Evolutionary conservation across 306 rosid species (phyloP), one percentile per base, ranked within the genome.

Genomic region (Canavalia ensiformis): DNA sequence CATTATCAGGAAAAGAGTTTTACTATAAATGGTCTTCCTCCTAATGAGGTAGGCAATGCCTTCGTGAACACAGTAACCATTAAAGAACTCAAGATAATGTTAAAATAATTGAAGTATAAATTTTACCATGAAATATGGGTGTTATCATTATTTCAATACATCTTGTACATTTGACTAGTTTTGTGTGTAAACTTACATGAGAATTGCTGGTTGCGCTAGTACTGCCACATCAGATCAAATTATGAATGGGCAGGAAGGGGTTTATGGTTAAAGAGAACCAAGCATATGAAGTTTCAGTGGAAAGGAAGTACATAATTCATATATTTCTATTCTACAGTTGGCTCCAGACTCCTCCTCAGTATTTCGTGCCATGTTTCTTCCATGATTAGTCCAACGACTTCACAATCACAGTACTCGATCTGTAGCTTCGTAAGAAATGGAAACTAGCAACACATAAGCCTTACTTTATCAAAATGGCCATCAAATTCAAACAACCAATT

Each of bases 391-490:
- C 33, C 60, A 18, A 33, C 2, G 63, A 57, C 60, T 55, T 18
- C 8, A 18, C 30, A 54, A 54, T 54, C 30, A 54, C 8, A 54
- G 6, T 54, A n/a, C 30, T 6, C n/a, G n/a, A n/a, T n/a, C n/a
- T n/a, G n/a, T n/a, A 37, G 46, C 47, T 13, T 12, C 28, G 69
- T n/a, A n/a, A 37, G 70, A 64, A 35, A 63, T 63, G 68, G 45
- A 62, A 10, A 60, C 18, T 30, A 58, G 41, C 1, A 37, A 4
- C 41, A 2, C 41, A 37, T 37, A 18, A 18, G 25, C 25, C 25
- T 18, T 18, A 58, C 41, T 58, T 60, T 1, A 34, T 12, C 5
- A 62, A 62, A 62, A 62, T 34, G 45, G 45, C 4, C 28, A 62
- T 62, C 10, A 34, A 62, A 35, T 34, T 34, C 9, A n/a, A 35